phyloP scores from a whole-genome alignment of 306 rosid species.

The Carpinus fangiana region DNA sequence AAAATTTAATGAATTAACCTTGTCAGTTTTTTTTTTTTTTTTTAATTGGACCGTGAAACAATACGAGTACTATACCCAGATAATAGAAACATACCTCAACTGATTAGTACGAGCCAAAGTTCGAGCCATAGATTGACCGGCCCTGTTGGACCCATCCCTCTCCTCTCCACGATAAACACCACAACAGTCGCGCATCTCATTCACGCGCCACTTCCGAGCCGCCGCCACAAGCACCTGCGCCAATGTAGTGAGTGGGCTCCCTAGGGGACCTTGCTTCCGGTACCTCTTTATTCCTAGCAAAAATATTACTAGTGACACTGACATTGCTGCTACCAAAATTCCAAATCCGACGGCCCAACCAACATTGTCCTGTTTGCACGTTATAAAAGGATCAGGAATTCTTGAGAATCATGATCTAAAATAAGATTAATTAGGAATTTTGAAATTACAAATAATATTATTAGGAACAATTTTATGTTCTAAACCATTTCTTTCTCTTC shows the following conservation, averaged over 20 bases:
- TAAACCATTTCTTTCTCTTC: too few relatives aligned
- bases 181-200: constrained; percentile 4
- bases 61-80: background rate
- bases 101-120: constrained; percentile 30
- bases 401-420: too few relatives aligned
- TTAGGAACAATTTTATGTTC: too few relatives aligned
- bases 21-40: too few relatives aligned
- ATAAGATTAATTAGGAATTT: too few relatives aligned
- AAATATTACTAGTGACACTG: constrained; percentile 24
- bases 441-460: too few relatives aligned
- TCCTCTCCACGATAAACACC: constrained; percentile 23
- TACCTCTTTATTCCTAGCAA: constrained; percentile 33
- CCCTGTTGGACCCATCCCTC: background rate
- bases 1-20: too few relatives aligned
- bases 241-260: constrained; percentile 40
- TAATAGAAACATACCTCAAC: constrained; percentile 33
- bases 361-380: constrained; percentile 36
- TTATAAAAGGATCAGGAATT: background rate
- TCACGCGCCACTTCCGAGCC: constrained; percentile 22
- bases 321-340: constrained; percentile 33
- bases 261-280: constrained; percentile 18
- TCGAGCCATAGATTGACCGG: background rate
- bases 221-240: constrained; percentile 45
- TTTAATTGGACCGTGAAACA: too few relatives aligned
- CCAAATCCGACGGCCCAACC: constrained; percentile 44